phyloP scores from a whole-genome alignment of 495 filamentous ascomycete genomes.

The Tuber borchii region DNA sequence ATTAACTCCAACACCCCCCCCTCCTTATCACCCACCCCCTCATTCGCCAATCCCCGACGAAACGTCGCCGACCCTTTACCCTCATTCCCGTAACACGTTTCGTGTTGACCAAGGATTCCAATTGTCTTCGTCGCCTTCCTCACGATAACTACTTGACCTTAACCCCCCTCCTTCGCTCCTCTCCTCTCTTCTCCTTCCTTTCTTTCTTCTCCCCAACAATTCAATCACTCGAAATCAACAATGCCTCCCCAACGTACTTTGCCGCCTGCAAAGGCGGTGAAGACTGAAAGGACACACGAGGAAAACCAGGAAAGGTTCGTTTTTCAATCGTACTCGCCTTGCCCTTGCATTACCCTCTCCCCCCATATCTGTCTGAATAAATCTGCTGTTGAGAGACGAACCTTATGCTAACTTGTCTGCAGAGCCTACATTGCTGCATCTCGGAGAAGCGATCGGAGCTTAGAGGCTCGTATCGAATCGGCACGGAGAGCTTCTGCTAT shows the following conservation, averaged over 20 bases:
- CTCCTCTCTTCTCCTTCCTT: slow-evolving; percentile 18
- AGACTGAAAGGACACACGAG: slow-evolving; percentile 69
- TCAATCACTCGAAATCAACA: slow-evolving; percentile 14
- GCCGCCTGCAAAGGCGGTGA: slow-evolving; percentile 38
- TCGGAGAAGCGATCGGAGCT: slow-evolving; percentile 76
- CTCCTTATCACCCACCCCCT: slow-evolving; percentile 2
- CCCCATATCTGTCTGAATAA: background rate
- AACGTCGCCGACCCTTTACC: slow-evolving; percentile 20
- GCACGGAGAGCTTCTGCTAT: slow-evolving; percentile 81
- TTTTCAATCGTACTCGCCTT: slow-evolving; percentile 8
- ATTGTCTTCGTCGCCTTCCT: slow-evolving; percentile 21
- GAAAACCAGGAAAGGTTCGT: slow-evolving; percentile 84
- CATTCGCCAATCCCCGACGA: slow-evolving; percentile 22
- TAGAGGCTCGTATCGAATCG: slow-evolving; percentile 86
- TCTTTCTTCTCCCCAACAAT: slow-evolving; percentile 14
- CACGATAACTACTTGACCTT: slow-evolving; percentile 10
- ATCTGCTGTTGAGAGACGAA: background rate
- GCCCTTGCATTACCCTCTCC: slow-evolving; percentile 13
- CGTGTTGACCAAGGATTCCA: slow-evolving; percentile 19
- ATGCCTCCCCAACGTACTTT: slow-evolving; percentile 39
- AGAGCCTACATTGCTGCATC: slow-evolving; percentile 94
- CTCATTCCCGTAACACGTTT: slow-evolving; percentile 39
- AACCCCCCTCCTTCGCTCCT: slow-evolving; percentile 10
- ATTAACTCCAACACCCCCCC: background rate
- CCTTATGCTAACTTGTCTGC: slow-evolving; percentile 22